Base-by-base conservation (phyloP, 2,329 filamentous ascomycete genomes). In the Stromatinia cepivora region DNA sequence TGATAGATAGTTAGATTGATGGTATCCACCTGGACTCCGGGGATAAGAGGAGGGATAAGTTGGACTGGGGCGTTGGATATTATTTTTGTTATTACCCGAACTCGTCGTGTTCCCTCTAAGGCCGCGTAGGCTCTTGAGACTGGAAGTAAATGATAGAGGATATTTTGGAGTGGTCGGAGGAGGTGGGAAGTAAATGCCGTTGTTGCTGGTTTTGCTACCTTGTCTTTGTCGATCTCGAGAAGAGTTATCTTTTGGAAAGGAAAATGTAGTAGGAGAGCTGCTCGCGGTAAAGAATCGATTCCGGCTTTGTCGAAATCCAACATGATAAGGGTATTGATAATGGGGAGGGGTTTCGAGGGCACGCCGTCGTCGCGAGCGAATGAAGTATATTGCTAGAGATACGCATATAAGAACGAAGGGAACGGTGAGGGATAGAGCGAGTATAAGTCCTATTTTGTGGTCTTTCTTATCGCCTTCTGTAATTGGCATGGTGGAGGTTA, bases 251-350 rank as follows among this genome's bases (percentile, higher is more conserved):
- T 64, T 31, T 10, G 57, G 36, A 34, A 64, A 68, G 2, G 22
- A 28, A n/a, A 46, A 54, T 25, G 36, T 25, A 15, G 20, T 45
- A 36, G 66, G 50, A 13, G 48, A 68, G 15, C n/a, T 39, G 17
- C 10, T 63, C 56, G 22, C 36, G 22, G 36, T 15, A 25, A 68
- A 64, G 9, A 64, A 56, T 6, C 20, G 58, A 54, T 68, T 54
- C 15, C n/a, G 28, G 7, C 48, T 58, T 56, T 34, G 9, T 28
- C 58, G n/a, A 36, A 39, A 64, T 36, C 56, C 66, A 50, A 64
- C 66, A 45, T 68, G 58, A 42, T 68, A 56, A 4, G 66, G 58
- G 39, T 68, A 68, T 39, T 68, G 66, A 39, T 64, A 68, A 34
- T 50, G 56, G 1, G 66, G 48, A 25, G 58, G 58, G 15, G 11